Base-by-base conservation (phyloP, 257 asterid genomes). In the Solanum clarkiae region DNA sequence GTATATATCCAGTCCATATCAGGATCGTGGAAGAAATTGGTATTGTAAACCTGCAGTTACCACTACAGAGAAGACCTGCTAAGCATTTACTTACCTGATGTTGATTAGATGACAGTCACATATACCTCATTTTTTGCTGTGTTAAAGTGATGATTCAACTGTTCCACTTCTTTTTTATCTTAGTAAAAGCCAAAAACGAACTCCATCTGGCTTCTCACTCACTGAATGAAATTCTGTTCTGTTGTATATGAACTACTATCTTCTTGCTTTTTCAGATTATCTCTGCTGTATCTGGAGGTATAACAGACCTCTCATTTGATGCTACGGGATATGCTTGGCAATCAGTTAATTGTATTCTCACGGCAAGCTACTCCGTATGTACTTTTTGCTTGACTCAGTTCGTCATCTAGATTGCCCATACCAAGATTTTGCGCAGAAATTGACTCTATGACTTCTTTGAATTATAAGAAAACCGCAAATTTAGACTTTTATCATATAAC, bases 321-420 rank as follows among this genome's bases (percentile, higher is more conserved):
- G 81, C 90, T 72, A 70, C 69, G 20, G 93, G 93, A 36, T 91
- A 91, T 82, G 87, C 85, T 20, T 91, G 92, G 93, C 92, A 91
- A 85, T 80, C 66, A 66, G 20, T 86, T 71, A 91, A 91, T 85
- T 91, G 93, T 57, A 82, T 89, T 80, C 84, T 91, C 77, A 91
- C 93, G 5, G 93, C 93, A 74, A 86, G 92, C 88, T 91, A 91
- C 88, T 91, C 93, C 85, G 93, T 91, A 89, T 79, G 83, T 65
- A 40, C 55, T 16, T 82, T 81, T 44, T 77, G 24, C 63, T 74
- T 14, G 11, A 8, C 11, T 84, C 69, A 4, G 40, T 54, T 74
- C 72, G 1, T 62, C 36, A 24, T 84, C 47, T 26, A 53, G 65
- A 79, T 1, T 51, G 60, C 15, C 65, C 22, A 0, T 47, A 53